Conservation (phyloP, 805 yeast genomes). For the Metschnikowia noctiluminum region DNA sequence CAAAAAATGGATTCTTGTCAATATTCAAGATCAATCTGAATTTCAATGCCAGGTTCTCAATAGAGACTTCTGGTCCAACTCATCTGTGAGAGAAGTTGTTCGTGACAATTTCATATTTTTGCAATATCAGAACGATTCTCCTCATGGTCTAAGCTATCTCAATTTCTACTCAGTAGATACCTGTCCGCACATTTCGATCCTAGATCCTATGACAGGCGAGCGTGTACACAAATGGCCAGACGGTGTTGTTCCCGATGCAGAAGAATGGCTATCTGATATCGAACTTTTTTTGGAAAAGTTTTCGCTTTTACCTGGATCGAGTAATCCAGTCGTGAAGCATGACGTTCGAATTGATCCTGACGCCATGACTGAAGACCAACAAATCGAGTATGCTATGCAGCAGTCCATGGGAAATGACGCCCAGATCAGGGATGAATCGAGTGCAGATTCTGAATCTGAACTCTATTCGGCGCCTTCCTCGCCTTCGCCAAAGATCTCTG, state of each 20-base stretch:
- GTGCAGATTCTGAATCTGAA: conserved; percentile 20
- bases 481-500: conserved; percentile 21
- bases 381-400: conserved; percentile 68
- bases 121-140: conserved; percentile 79
- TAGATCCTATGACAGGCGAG: conserved; percentile 97
- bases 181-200: conserved; percentile 85
- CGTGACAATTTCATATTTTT: conserved; percentile 71
- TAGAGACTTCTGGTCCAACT: conserved; percentile 87
- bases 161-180: conserved; percentile 68
- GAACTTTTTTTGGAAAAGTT: conserved; percentile 64
- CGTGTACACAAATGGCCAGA: conserved; percentile 73
- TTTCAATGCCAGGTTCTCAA: conserved; percentile 87
- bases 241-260: conserved; percentile 54
- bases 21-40: conserved; percentile 81
- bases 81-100: conserved; percentile 60
- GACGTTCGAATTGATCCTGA: conserved; percentile 60
- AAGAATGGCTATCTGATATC: conserved; percentile 63
- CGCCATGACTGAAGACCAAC: conserved; percentile 76
- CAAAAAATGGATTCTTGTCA: conserved; percentile 80
- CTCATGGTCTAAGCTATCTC: conserved; percentile 65
- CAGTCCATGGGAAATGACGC: conserved; percentile 49
- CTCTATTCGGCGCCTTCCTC: conserved; percentile 10
- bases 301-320: conserved; percentile 58
- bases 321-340: conserved; percentile 65
- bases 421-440: conserved; percentile 22